A percentile compares a stretch with the other conserved stretches of the same genome.
phyloP scores from a whole-genome alignment of 2,329 filamentous ascomycete genomes.

The Davidsoniella australis region DNA sequence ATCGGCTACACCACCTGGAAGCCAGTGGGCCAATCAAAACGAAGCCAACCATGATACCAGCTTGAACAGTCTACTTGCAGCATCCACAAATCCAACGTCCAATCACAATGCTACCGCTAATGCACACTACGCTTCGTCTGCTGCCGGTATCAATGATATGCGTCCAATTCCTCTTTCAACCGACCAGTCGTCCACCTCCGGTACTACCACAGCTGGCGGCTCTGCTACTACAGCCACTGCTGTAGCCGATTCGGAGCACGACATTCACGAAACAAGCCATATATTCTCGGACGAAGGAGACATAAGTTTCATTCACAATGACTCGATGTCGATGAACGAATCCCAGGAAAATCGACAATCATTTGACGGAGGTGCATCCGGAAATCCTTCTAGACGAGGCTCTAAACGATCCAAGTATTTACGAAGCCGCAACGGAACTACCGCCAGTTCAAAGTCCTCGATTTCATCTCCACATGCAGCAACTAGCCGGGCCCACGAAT shows the following conservation, averaged over 20 bases:
- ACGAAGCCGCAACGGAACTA: slow-evolving; percentile 10
- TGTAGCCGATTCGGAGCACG: not conserved
- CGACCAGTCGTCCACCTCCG: not conserved
- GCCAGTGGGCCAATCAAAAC: not conserved
- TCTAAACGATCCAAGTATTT: slow-evolving; percentile 12
- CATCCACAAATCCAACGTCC: not conserved
- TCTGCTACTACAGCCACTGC: not conserved
- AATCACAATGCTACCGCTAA: not conserved
- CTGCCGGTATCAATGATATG: not conserved
- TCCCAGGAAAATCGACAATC: not conserved
- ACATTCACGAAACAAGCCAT: slow-evolving; percentile 9
- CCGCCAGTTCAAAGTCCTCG: not conserved
- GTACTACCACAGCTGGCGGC: not conserved
- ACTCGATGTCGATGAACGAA: slow-evolving; percentile 6
- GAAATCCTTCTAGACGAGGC: not conserved
- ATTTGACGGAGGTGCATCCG: not conserved
- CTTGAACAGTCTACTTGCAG: not conserved
- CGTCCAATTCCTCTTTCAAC: not conserved
- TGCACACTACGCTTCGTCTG: not conserved
- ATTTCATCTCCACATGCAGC: not conserved
- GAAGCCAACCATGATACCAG: slow-evolving; percentile 3
- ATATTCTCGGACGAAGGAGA: slow-evolving; percentile 10
- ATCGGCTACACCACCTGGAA: not conserved
- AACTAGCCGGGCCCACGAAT: not conserved
- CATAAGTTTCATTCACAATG: slow-evolving; percentile 7